Percentiles rank a stretch among this genome's conserved stretches.
Conservation (phyloP, 768 basidiomycete genomes). For the Phanerodontia chrysosporium region DNA sequence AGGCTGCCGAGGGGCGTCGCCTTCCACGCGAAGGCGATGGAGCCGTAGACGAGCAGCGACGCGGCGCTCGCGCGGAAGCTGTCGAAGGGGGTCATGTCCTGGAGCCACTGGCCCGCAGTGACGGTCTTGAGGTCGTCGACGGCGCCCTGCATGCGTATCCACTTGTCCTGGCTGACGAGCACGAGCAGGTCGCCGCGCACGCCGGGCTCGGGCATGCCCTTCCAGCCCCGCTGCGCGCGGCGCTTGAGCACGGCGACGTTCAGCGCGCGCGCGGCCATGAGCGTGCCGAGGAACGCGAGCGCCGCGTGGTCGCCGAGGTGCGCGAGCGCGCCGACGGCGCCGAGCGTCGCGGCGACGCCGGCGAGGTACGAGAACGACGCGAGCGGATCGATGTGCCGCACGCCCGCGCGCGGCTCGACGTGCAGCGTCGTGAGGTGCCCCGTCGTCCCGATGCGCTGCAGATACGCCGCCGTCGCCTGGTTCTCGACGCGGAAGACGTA, state of each 20-base stretch:
- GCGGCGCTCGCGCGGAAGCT: neutral
- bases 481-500: conserved; percentile 15
- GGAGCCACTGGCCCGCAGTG: conserved; percentile 6
- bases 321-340: neutral
- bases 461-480: conserved; percentile 9
- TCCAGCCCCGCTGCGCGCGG: conserved; percentile 4
- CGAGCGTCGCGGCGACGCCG: conserved; percentile 4
- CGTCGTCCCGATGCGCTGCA: conserved; percentile 7
- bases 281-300: conserved; percentile 4
- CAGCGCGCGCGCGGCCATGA: conserved; percentile 5
- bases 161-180: conserved; percentile 2
- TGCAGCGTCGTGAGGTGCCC: conserved; percentile 4
- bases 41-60: conserved; percentile 8
- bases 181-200: neutral
- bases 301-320: conserved; percentile 7
- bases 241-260: conserved; percentile 8
- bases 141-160: neutral
- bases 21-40: conserved; percentile 3
- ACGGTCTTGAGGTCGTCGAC: neutral
- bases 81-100: neutral
- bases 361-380: neutral
- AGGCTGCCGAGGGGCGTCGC: conserved; percentile 5
- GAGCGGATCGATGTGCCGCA: neutral
- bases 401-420: neutral
- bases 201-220: conserved; percentile 1